Evolutionary conservation across 352 stramenopile species (phyloP).

Genomic region (Phytophthora pisi): DNA sequence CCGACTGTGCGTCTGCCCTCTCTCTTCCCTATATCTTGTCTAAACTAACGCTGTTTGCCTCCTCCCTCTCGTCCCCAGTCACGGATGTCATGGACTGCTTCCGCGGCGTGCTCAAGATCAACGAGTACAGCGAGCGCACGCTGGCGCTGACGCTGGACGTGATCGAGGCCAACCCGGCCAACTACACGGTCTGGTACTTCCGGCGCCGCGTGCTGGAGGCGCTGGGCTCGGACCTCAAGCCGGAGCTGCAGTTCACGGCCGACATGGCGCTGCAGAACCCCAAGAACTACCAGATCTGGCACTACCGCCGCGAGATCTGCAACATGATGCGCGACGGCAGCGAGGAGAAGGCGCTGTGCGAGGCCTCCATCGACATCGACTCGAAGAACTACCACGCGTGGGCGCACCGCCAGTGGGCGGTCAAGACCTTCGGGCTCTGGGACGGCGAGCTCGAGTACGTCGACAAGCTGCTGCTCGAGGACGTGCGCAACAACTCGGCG

Average conservation of each 20-base stretch:
- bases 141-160: constrained; percentile 93
- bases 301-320: constrained; percentile 96
- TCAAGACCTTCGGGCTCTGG: constrained; percentile 90
- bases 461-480: constrained; percentile 86
- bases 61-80: constrained; percentile 43
- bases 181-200: constrained; percentile 99
- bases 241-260: constrained; percentile 78
- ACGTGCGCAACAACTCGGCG: constrained; percentile 97
- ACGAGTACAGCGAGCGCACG: constrained; percentile 92
- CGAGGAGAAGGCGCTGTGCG: constrained; percentile 93
- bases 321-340: constrained; percentile 78
- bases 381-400: constrained; percentile 99
- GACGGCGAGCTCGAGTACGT: constrained; percentile 93
- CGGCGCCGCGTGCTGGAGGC: constrained; percentile 90
- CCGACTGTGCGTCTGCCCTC: constrained; percentile 53
- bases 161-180: constrained; percentile 95
- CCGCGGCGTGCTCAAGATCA: constrained; percentile 89
- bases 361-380: constrained; percentile 93
- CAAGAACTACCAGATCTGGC: constrained; percentile 99
- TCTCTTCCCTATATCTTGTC: background rate
- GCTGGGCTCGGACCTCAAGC: constrained; percentile 67
- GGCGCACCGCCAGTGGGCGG: constrained; percentile 96
- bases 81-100: constrained; percentile 95
- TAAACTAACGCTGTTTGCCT: background rate
- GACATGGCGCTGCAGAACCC: constrained; percentile 93